A percentile compares a stretch with the other conserved stretches of the same genome.
These are phyloP conservation scores for Acacia acuminata DNA, from an alignment of 306 rosid species.

Conservation along the genomic window DNA sequence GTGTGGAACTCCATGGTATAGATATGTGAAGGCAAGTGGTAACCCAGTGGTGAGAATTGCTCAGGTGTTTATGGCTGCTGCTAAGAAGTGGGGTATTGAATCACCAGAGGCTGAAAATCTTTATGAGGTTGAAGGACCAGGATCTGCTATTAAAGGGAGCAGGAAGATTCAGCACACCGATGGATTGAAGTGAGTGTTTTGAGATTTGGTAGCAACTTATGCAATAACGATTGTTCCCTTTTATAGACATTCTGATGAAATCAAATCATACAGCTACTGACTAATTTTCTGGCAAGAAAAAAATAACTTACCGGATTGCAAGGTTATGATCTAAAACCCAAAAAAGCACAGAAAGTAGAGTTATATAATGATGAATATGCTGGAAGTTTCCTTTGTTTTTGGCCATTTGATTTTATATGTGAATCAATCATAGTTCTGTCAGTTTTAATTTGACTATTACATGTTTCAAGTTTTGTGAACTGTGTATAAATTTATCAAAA, in stretches of 20 bases:
- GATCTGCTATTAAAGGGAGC: slow-evolving; percentile 66
- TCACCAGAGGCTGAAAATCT: slow-evolving; percentile 42
- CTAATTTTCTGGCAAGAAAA: not conserved
- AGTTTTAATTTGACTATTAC: not conserved
- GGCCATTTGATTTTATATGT: not conserved
- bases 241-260: not conserved
- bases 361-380: not conserved
- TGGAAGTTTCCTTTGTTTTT: not conserved
- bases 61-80: slow-evolving; percentile 49
- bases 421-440: not conserved
- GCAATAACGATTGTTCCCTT: not conserved
- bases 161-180: slow-evolving; percentile 55
- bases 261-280: not conserved
- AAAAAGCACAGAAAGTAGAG: not conserved
- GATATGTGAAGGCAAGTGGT: slow-evolving; percentile 53
- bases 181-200: slow-evolving; percentile 42
- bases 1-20: slow-evolving; percentile 48
- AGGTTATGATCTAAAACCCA: not conserved
- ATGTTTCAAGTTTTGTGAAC: not conserved
- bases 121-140: slow-evolving; percentile 48
- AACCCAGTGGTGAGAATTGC: slow-evolving; percentile 62
- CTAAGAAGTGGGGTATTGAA: slow-evolving; percentile 37
- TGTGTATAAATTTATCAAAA: not conserved
- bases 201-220: not conserved
- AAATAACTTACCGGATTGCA: not conserved